A percentile compares a stretch with the other conserved stretches of the same genome.
Conservation (phyloP, 352 stramenopile species). For the Phytophthora syringae region DNA sequence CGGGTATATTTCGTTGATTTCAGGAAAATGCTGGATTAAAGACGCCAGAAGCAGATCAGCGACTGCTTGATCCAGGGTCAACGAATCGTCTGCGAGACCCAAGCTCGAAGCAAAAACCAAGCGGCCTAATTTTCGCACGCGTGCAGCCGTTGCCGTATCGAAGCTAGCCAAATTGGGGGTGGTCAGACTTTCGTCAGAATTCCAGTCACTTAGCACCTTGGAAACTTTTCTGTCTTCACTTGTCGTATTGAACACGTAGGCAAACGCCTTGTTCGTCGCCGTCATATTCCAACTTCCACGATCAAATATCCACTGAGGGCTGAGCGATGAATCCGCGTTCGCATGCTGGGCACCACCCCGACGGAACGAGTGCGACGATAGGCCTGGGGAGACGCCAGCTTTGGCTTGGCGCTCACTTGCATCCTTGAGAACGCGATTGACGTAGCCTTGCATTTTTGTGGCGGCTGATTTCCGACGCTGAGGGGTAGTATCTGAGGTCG, state of each 20-base stretch:
- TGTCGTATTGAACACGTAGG: not conserved
- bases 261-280: not conserved
- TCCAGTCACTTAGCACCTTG: not conserved
- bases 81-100: not conserved
- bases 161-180: not conserved
- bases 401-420: not conserved
- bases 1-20: not conserved
- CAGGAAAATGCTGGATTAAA: constrained; percentile 3
- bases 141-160: not conserved
- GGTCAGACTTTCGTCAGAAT: not conserved
- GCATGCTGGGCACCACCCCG: not conserved
- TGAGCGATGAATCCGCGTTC: not conserved
- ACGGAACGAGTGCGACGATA: not conserved
- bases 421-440: not conserved
- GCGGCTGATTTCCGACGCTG: not conserved
- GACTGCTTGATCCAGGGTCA: not conserved
- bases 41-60: not conserved
- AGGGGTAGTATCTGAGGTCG: not conserved
- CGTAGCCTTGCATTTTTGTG: not conserved
- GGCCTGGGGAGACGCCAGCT: not conserved
- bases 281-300: not conserved
- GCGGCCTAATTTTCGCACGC: not conserved
- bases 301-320: not conserved
- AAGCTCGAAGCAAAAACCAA: constrained; percentile 1
- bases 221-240: not conserved